Evolutionary conservation across 1,284 basidiomycete genomes (phyloP).

Genomic region (Sphagnurus paluster): DNA sequence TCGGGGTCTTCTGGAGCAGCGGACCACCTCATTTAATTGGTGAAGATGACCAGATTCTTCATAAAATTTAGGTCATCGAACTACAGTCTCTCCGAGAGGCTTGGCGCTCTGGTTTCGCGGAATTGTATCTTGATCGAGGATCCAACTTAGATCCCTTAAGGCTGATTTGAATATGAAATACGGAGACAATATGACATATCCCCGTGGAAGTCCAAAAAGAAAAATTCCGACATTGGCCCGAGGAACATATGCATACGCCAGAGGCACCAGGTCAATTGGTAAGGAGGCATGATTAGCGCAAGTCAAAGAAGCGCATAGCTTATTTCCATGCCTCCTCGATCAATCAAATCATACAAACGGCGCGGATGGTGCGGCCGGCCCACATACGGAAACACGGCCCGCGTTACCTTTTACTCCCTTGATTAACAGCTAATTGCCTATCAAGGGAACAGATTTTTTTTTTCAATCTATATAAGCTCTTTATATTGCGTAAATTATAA

Average conservation of each 20-base stretch:
- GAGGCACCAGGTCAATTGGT: slow-evolving; percentile 1
- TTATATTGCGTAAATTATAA: no score
- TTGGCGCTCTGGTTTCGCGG: slow-evolving; percentile 18
- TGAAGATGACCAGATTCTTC: no score
- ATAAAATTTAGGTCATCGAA: slow-evolving; percentile 27
- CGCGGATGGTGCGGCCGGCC: background rate
- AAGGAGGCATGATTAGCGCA: slow-evolving; percentile 15
- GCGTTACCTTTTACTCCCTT: no score
- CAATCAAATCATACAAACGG: background rate
- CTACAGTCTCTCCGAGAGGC: slow-evolving; percentile 10
- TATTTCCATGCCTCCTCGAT: slow-evolving; percentile 32
- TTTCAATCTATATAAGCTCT: no score
- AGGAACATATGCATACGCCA: slow-evolving; percentile 17
- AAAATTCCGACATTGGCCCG: slow-evolving; percentile 24
- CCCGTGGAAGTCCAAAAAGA: slow-evolving; percentile 5
- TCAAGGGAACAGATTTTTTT: no score
- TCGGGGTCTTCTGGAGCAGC: slow-evolving; percentile 23
- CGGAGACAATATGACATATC: background rate
- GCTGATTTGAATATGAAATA: no score
- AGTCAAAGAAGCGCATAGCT: slow-evolving; percentile 31
- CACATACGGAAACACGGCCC: slow-evolving; percentile 1
- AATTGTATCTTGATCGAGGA: slow-evolving; percentile 12
- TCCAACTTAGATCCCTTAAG: no score
- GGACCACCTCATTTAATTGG: no score
- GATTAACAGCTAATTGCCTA: no score